phyloP scores from a whole-genome alignment of 768 basidiomycete species.

The Infundibulicybe gibba region DNA sequence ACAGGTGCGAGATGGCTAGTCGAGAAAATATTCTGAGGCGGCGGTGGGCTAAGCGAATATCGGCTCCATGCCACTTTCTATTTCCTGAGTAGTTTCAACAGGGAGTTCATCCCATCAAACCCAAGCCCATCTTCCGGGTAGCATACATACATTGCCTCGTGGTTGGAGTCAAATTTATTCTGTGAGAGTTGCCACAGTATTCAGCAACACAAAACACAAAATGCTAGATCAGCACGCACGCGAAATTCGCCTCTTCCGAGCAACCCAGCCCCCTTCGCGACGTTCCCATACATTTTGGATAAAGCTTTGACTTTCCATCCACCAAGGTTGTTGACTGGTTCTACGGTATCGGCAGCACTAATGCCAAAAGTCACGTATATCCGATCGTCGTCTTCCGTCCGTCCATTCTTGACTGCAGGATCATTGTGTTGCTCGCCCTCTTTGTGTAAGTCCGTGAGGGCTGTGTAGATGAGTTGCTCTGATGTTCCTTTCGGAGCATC shows the following conservation, averaged over 20 bases:
- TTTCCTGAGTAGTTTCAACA: conserved; percentile 36
- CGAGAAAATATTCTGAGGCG: too few species aligned
- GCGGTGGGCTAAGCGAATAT: too few species aligned
- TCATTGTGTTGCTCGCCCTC: conserved; percentile 17
- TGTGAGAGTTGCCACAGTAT: conserved; percentile 8
- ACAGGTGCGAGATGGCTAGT: too few species aligned
- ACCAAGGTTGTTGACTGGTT: conserved; percentile 37
- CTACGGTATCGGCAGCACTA: conserved; percentile 37
- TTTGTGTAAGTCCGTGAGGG: conserved; percentile 36
- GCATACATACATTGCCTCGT: conserved; percentile 46
- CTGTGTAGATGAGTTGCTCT: conserved; percentile 45
- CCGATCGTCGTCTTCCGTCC: conserved; percentile 12
- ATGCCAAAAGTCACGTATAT: conserved; percentile 45
- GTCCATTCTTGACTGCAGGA: neutral
- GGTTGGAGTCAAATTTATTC: conserved; percentile 42
- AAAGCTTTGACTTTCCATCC: conserved; percentile 45
- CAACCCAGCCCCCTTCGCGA: conserved; percentile 34
- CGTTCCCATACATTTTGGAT: conserved; percentile 36
- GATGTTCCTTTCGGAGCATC: conserved; percentile 51
- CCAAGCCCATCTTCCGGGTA: conserved; percentile 47
- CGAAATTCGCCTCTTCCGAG: conserved; percentile 40
- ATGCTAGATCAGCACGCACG: conserved; percentile 19
- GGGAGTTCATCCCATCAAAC: conserved; percentile 37
- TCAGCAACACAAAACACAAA: neutral
- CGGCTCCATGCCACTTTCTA: too few species aligned